These are phyloP conservation scores for Mycena alexandri DNA, from an alignment of 768 basidiomycete genomes.

Conservation along the genomic window DNA sequence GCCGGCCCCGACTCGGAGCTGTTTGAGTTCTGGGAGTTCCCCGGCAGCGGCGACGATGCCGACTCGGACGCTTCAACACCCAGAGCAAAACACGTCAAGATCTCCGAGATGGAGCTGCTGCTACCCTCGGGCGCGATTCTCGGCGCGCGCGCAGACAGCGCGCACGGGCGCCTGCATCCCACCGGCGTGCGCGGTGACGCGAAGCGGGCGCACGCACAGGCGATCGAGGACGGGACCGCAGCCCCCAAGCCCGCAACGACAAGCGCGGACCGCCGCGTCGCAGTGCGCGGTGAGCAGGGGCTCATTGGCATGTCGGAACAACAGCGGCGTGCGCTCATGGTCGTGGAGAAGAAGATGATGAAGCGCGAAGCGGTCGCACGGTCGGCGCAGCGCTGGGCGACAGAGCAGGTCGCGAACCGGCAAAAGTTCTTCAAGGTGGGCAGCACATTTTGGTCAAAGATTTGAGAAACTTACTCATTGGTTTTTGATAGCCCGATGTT, in stretches of 20 bases:
- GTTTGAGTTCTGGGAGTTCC: conserved; percentile 9
- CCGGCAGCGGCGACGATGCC: conserved; percentile 2
- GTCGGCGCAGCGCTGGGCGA: conserved; percentile 11
- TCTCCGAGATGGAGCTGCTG: conserved; percentile 9
- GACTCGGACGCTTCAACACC: neutral
- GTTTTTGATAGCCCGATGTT: conserved; percentile 5
- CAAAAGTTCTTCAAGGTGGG: conserved; percentile 2
- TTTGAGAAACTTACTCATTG: conserved; percentile 4
- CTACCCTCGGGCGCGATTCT: conserved; percentile 9
- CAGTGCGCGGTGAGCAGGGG: conserved; percentile 8
- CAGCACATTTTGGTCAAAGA: conserved; percentile 1
- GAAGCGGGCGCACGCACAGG: neutral
- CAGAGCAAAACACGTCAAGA: conserved; percentile 6
- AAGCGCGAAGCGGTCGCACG: conserved; percentile 13
- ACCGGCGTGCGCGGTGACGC: neutral
- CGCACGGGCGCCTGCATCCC: conserved; percentile 7
- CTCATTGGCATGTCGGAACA: conserved; percentile 7
- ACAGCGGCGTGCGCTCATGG: conserved; percentile 8
- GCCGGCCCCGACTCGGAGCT: conserved; percentile 2
- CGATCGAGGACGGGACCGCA: conserved; percentile 8
- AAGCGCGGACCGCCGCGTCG: conserved; percentile 7
- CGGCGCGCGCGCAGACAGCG: conserved; percentile 3
- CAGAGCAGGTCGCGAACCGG: conserved; percentile 6
- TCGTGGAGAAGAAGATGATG: conserved; percentile 12
- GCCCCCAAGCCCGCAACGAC: neutral